Evolutionary conservation across 164 flowering plant species (phyloP).

Genomic region (Cinnamomum chago): DNA sequence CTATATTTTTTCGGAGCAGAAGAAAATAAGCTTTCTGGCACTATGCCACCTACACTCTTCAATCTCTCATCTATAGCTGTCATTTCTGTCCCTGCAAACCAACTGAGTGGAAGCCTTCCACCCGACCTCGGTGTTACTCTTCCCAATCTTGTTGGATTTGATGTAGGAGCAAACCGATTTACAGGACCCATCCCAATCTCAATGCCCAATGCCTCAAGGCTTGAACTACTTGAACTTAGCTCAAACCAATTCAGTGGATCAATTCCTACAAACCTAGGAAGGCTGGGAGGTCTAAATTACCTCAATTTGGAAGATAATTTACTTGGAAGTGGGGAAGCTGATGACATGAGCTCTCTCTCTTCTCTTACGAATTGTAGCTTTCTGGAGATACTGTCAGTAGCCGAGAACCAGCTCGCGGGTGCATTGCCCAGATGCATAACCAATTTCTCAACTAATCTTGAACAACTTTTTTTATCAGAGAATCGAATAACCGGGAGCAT

Average conservation of each 20-base stretch:
- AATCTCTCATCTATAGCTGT: neutral
- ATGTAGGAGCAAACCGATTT: slow-evolving; percentile 25
- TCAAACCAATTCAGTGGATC: slow-evolving; percentile 21
- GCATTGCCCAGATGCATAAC: slow-evolving; percentile 38
- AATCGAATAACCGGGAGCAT: slow-evolving; percentile 36
- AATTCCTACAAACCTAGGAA: neutral
- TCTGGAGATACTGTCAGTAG: slow-evolving; percentile 29
- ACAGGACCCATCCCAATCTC: slow-evolving; percentile 45
- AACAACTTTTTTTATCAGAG: slow-evolving; percentile 18
- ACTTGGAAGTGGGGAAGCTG: neutral
- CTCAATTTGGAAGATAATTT: neutral
- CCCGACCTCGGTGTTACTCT: slow-evolving; percentile 19
- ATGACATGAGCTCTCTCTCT: slow-evolving; percentile 27
- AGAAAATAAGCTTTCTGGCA: neutral
- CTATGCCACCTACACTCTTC: neutral
- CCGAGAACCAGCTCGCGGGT: slow-evolving; percentile 37
- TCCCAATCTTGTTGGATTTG: slow-evolving; percentile 28
- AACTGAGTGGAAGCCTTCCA: slow-evolving; percentile 24
- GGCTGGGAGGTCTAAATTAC: neutral
- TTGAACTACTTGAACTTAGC: slow-evolving; percentile 23
- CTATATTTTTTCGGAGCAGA: neutral
- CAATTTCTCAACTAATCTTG: slow-evolving; percentile 35
- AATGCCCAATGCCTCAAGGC: slow-evolving; percentile 35
- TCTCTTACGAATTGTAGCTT: slow-evolving; percentile 29
- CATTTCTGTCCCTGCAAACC: neutral